Conservation (phyloP, 768 basidiomycete species). For the Mycena galericulata region DNA sequence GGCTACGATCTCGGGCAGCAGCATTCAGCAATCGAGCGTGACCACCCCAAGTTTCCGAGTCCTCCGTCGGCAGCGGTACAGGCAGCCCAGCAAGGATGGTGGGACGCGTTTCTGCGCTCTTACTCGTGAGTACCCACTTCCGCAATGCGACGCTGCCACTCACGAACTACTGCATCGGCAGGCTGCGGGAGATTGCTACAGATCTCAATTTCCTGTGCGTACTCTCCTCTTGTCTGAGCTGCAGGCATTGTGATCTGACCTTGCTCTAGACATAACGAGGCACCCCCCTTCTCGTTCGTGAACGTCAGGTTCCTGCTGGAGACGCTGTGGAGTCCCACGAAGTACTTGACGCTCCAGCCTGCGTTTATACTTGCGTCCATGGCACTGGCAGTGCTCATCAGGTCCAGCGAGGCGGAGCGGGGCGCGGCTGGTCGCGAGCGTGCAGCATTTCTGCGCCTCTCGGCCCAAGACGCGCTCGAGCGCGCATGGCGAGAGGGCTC, state of each 20-base stretch:
- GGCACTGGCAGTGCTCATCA: constrained; percentile 61
- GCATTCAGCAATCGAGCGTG: neutral
- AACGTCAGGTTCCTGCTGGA: constrained; percentile 55
- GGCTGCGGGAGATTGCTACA: constrained; percentile 28
- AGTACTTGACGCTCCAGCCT: constrained; percentile 60
- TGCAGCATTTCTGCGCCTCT: constrained; percentile 57
- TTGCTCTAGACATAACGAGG: constrained; percentile 4
- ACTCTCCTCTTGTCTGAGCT: too few relatives aligned
- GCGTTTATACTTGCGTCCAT: constrained; percentile 62
- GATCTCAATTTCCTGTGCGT: constrained; percentile 28
- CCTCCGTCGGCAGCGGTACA: constrained; percentile 19
- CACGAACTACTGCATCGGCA: constrained; percentile 8
- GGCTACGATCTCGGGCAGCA: constrained; percentile 16
- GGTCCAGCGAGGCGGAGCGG: constrained; percentile 61
- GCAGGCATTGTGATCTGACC: too few relatives aligned
- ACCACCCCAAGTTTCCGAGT: constrained; percentile 28
- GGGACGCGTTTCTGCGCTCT: constrained; percentile 28
- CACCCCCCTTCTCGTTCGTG: constrained; percentile 59
- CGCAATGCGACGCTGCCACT: neutral
- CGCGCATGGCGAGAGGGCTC: constrained; percentile 53
- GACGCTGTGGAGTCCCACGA: constrained; percentile 51
- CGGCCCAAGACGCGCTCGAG: constrained; percentile 59
- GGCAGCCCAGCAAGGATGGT: constrained; percentile 29
- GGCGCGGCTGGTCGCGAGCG: constrained; percentile 55
- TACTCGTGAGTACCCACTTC: constrained; percentile 14